phyloP scores from a whole-genome alignment of 768 basidiomycete species.

The Leccinellum rugosiceps region DNA sequence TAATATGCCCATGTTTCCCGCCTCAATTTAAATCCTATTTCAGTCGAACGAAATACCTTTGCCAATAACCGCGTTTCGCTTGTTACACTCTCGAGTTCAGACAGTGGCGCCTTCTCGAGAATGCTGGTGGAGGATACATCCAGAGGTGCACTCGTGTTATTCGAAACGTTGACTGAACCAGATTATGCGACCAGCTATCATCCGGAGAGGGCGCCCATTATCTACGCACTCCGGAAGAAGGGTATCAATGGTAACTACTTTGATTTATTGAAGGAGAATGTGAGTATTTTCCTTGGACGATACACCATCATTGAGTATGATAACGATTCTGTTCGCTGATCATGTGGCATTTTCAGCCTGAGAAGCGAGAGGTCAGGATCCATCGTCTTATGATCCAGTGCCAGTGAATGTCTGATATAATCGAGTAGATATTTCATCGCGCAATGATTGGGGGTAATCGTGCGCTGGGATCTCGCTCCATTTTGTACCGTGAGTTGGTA shows the following conservation, averaged over 20 bases:
- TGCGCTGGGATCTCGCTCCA: constrained; percentile 17
- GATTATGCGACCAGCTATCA: constrained; percentile 23
- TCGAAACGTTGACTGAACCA: constrained; percentile 24
- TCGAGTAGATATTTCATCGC: constrained; percentile 17
- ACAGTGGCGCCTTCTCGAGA: constrained; percentile 6
- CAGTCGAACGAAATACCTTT: constrained; percentile 12
- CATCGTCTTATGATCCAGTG: background rate
- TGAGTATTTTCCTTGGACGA: constrained; percentile 4
- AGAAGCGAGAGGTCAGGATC: constrained; percentile 13
- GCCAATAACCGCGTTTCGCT: constrained; percentile 33
- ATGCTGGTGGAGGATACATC: constrained; percentile 9
- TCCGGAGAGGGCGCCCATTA: constrained; percentile 19
- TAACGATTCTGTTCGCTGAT: background rate
- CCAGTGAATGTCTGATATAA: background rate
- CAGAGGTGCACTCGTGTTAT: constrained; percentile 16
- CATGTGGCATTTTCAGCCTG: constrained; percentile 4
- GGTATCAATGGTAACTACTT: constrained; percentile 17
- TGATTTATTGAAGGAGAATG: constrained; percentile 21
- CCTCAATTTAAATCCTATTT: background rate
- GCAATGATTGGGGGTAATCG: constrained; percentile 19
- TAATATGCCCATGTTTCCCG: background rate
- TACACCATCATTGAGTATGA: background rate
- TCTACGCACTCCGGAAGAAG: constrained; percentile 16
- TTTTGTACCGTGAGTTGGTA: background rate
- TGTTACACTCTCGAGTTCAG: constrained; percentile 16